Evolutionary conservation across 257 asterid species (phyloP).

Genomic region (Nicotiana sylvestris): DNA sequence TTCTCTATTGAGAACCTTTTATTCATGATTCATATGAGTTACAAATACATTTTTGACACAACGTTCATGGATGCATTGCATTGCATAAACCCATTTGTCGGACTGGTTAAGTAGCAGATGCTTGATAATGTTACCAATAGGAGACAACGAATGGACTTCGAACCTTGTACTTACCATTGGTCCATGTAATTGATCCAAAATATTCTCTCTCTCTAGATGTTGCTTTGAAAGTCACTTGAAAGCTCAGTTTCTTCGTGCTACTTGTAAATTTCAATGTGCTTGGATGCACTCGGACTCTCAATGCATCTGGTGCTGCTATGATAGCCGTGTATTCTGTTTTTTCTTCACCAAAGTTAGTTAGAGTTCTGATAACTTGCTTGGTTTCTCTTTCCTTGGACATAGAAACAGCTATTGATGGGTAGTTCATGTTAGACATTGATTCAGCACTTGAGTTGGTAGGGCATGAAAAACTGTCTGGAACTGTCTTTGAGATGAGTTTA

Average conservation of each 20-base stretch:
- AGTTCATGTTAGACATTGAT: slow-evolving; percentile 63
- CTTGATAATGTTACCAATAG: too few species aligned
- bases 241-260: slow-evolving; percentile 39
- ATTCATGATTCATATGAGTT: neutral
- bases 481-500: slow-evolving; percentile 33
- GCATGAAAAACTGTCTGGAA: slow-evolving; percentile 60
- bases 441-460: slow-evolving; percentile 29
- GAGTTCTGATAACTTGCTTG: slow-evolving; percentile 50
- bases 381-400: slow-evolving; percentile 15
- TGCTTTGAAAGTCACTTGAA: slow-evolving; percentile 43
- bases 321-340: slow-evolving; percentile 43
- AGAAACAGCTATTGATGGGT: slow-evolving; percentile 65
- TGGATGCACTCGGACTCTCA: slow-evolving; percentile 56
- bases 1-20: neutral
- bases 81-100: neutral
- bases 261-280: slow-evolving; percentile 47
- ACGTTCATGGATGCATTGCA: neutral
- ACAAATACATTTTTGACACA: neutral
- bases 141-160: slow-evolving; percentile 60
- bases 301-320: slow-evolving; percentile 28
- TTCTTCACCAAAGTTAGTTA: slow-evolving; percentile 55
- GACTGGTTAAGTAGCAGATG: too few species aligned
- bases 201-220: slow-evolving; percentile 15
- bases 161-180: slow-evolving; percentile 41
- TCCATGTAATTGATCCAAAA: slow-evolving; percentile 46